Conservation (phyloP, 768 basidiomycete species). For the Serendipita sp. region DNA sequence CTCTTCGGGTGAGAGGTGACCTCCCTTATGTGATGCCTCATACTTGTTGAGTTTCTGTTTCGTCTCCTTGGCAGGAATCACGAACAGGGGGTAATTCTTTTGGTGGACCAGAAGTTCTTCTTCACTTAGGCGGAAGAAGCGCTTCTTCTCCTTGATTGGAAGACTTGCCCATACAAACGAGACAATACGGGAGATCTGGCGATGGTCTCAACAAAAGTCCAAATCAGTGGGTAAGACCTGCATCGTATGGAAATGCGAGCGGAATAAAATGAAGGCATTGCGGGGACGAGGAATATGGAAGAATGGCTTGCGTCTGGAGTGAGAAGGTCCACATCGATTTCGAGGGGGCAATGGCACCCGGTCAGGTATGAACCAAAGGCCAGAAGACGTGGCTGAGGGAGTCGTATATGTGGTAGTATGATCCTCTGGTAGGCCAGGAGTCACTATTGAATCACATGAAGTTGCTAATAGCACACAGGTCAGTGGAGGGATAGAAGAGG, state of each 20-base stretch:
- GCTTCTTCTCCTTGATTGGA: background rate
- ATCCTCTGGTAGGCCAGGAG: too few relatives aligned
- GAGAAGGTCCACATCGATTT: background rate
- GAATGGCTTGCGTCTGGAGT: background rate
- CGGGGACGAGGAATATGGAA: constrained; percentile 35
- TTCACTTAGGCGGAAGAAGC: background rate
- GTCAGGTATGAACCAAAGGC: background rate
- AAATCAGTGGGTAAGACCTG: background rate
- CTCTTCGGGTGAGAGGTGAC: background rate
- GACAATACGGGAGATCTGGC: background rate
- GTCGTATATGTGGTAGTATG: too few relatives aligned
- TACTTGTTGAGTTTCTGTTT: background rate
- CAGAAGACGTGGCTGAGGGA: background rate
- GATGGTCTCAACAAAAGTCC: background rate
- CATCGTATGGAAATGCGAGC: constrained; percentile 31
- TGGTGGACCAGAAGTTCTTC: background rate
- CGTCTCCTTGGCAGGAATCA: background rate
- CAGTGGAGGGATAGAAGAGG: too few relatives aligned
- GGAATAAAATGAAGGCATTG: constrained; percentile 10
- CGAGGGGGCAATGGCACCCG: background rate
- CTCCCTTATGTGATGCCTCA: background rate
- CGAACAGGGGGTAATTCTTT: background rate
- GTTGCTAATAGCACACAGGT: too few relatives aligned
- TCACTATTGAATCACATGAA: too few relatives aligned
- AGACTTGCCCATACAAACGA: background rate